Percentiles rank a stretch among this genome's conserved stretches.
These are phyloP conservation scores for Agmasoma carcini DNA, from an alignment of 371 early-diverging fungal species.

Conservation along the genomic window DNA sequence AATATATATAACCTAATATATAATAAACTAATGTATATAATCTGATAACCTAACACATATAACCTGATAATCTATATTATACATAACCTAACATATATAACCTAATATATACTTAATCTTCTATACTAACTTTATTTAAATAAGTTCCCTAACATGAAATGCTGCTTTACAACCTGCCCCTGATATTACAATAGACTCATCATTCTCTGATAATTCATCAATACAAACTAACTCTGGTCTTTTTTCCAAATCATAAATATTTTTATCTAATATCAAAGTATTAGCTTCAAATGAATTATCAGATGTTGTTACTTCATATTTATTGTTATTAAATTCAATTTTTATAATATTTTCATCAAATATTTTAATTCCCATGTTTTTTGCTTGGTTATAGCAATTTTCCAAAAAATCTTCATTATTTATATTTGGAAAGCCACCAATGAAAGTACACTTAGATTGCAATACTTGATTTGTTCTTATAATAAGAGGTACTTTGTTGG, in stretches of 20 bases:
- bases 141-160: constrained; percentile 30
- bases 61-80: too few relatives aligned
- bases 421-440: constrained; percentile 15
- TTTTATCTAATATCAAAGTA: constrained; percentile 17
- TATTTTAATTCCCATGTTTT: constrained; percentile 25
- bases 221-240: constrained; percentile 14
- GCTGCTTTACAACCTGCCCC: constrained; percentile 37
- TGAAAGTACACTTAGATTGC: constrained; percentile 3
- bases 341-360: background rate
- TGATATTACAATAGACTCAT: constrained; percentile 32
- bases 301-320: constrained; percentile 5
- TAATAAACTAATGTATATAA: too few relatives aligned
- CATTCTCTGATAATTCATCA: background rate
- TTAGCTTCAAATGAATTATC: background rate
- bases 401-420: constrained; percentile 12
- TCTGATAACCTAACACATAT: too few relatives aligned
- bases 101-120: too few relatives aligned
- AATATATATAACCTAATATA: too few relatives aligned
- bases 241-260: background rate
- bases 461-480: background rate
- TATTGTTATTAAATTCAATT: background rate
- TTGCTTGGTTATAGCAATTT: constrained; percentile 6
- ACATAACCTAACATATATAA: too few relatives aligned
- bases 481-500: constrained; percentile 19
- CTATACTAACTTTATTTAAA: background rate